Base-by-base conservation (phyloP, 257 asterid species). In the Hygrophila difformis region DNA sequence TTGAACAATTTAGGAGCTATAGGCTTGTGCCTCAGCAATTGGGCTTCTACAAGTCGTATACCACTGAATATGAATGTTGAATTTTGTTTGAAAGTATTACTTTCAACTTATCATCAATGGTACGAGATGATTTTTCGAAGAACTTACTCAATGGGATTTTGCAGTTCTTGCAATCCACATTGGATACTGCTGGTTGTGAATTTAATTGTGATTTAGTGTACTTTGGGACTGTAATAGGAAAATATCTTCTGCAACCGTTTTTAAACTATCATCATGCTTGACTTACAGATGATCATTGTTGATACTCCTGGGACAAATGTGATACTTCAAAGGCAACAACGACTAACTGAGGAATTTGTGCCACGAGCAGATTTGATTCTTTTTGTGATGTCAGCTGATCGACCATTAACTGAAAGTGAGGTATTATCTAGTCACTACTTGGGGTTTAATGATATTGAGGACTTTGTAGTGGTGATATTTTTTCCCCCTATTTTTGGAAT, bases 281-380 rank as follows among this genome's bases (percentile, higher is more conserved):
- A 34, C 51, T 43, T 62, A 62, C 89, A 91, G 99, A 91, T 91
- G 95, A 68, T 78, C 59, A 74, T 91, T 58, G 96, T 86, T 43
- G 99, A 91, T 67, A 91, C 99, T 44, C 99, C 99, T 66, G 96
- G 99, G 58, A 91, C 99, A 22, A 91, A 91, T 74, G 99, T 91
- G 76, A 91, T 91, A 70, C 94, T 91, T 65, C 94, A 91, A 70
- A 81, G 99, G 70, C 99, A 91, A 69, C 99, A 91, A 64, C 87
- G 80, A 39, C 75, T 91, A 51, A 91, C 99, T 0, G 99, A 91
- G 74, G 99, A 86, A 62, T 91, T 91, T 71, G 89, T 91, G 67
- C 99, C 99, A 40, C 99, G 94, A 49, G 92, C 99, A 38, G 96
- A 91, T 77, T 72, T 91, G 66, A 69, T 86, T 58, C 84, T 91